Base-by-base conservation (phyloP, 176 grass and related monocot genomes). In the Pontederia paniculata region DNA sequence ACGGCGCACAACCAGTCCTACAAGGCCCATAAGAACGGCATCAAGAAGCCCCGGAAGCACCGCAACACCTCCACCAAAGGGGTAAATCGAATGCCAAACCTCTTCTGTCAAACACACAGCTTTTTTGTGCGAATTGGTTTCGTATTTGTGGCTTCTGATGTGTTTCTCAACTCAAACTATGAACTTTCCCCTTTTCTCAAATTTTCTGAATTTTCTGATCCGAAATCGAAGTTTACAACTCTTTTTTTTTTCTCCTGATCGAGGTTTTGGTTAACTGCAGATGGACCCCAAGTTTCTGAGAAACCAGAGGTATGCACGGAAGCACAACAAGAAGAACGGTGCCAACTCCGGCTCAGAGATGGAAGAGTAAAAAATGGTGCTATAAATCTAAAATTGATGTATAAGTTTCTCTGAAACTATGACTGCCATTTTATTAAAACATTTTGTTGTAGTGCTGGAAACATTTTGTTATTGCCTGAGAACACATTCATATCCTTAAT, bases 251-350 rank as follows among this genome's bases (percentile, higher is more conserved):
- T 23, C 9, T 59, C n/a, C 15, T 42, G n/a, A 12, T 44, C 14
- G 8, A 18, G 9, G 31, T 12, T 21, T 17, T n/a, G 37, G 4
- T 42, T 28, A 17, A 59, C 17, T 59, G 31, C 57, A 59, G 57
- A 59, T 59, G 57, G 57, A 59, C 17, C 57, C 57, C 8, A 59
- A 59, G 57, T 59, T 42, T 59, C 57, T 42, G 8, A 59, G 57
- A 14, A 59, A 59, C 8, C 31, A 42, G 57, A 42, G 57, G 21
- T 59, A 59, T 42, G 25, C 57, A 18, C 41, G 57, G 57, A 59
- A 59, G 31, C 57, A 59, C 42, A 59, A 59, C 28, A 59, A 59
- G 57, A 16, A 0, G 1, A 10, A 41, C 20, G 61, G 9, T 12
- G 61, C 61, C 51, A 8, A 14, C 1, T 59, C 57, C 8, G 57